Conservation (phyloP, 805 yeast genomes). For the Pachysolen tannophilus region DNA sequence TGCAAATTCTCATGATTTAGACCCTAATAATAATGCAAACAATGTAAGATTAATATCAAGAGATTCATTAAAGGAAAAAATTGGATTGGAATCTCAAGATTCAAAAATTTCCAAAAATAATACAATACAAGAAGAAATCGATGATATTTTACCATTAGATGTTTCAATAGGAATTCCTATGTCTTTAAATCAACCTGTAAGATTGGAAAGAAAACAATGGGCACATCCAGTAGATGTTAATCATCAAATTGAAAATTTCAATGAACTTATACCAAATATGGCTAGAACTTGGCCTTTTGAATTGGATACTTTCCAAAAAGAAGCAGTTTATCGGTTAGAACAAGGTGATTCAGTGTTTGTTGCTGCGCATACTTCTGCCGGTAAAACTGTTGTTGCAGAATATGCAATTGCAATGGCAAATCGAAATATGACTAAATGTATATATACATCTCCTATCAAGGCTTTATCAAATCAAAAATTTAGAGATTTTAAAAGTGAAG, state of each 20-base stretch:
- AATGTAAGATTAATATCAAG: too few relatives aligned
- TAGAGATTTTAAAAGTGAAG: slow-evolving; percentile 75
- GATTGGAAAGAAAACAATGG: slow-evolving; percentile 46
- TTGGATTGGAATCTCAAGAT: slow-evolving; percentile 6
- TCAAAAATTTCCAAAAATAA: not conserved
- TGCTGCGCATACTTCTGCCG: slow-evolving; percentile 98
- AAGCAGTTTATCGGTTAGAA: slow-evolving; percentile 92
- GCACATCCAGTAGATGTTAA: slow-evolving; percentile 91
- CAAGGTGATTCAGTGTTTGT: slow-evolving; percentile 98
- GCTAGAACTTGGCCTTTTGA: slow-evolving; percentile 95
- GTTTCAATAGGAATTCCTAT: not conserved
- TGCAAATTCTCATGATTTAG: slow-evolving; percentile 8
- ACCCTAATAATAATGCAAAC: too few relatives aligned
- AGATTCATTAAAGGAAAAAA: too few relatives aligned
- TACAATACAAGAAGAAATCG: slow-evolving; percentile 4
- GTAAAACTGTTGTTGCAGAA: slow-evolving; percentile 97
- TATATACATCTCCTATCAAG: slow-evolving; percentile 92
- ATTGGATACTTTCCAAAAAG: slow-evolving; percentile 91
- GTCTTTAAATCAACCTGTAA: slow-evolving; percentile 5
- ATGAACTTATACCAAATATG: slow-evolving; percentile 84
- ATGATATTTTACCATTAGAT: slow-evolving; percentile 1
- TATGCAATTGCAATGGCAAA: slow-evolving; percentile 97
- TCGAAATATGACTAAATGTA: slow-evolving; percentile 93
- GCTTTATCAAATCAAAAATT: slow-evolving; percentile 87
- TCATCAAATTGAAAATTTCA: slow-evolving; percentile 75